Percentiles rank a stretch among this genome's conserved stretches.
Conservation (phyloP, 2,329 filamentous ascomycete genomes). For the Alternaria consortialis region DNA sequence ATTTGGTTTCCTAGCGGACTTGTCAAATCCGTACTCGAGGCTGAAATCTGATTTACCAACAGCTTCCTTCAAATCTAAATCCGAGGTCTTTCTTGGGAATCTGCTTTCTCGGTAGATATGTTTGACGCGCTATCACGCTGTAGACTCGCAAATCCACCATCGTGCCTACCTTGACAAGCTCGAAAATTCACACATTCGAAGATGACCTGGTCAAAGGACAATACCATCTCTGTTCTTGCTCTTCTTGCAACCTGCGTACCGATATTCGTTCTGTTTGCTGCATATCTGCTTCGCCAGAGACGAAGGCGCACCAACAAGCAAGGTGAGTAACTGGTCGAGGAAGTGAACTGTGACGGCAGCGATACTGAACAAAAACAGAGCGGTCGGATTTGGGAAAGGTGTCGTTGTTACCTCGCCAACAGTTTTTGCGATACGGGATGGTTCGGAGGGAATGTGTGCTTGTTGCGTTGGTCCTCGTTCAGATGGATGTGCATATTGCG, state of each 20-base stretch:
- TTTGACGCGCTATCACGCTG: fast-evolving
- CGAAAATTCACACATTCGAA: not conserved
- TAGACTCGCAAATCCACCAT: not conserved
- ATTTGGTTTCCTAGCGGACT: not conserved
- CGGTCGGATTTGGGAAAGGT: not conserved
- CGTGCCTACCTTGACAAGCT: not conserved
- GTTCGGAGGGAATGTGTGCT: not conserved
- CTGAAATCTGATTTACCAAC: not conserved
- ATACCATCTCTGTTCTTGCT: not conserved
- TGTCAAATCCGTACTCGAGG: too few relatives aligned
- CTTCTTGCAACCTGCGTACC: not conserved
- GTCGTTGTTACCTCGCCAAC: fast-evolving
- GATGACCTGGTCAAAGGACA: not conserved
- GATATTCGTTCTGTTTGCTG: not conserved
- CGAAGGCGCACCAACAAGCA: not conserved
- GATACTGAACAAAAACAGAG: not conserved
- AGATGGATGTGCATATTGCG: not conserved
- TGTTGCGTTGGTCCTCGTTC: not conserved
- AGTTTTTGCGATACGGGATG: fast-evolving
- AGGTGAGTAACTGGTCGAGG: not conserved
- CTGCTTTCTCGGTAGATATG: not conserved
- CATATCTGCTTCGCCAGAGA: not conserved
- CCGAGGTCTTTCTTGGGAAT: not conserved
- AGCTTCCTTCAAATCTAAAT: not conserved
- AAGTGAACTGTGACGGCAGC: not conserved